Base-by-base conservation (phyloP, 352 stramenopile genomes). In the Phytopythium montanum region DNA sequence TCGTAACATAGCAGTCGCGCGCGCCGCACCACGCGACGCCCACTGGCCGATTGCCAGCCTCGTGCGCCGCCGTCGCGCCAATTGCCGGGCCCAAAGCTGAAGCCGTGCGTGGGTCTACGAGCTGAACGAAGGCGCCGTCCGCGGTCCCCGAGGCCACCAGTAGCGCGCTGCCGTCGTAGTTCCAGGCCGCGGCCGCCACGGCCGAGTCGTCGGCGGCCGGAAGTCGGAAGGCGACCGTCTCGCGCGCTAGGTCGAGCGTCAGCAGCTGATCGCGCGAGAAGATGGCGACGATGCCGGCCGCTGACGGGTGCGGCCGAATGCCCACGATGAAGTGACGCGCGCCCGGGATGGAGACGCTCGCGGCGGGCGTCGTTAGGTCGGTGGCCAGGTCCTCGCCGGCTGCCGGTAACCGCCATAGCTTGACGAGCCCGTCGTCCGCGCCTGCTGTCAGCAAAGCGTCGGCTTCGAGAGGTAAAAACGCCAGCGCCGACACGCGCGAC, bases 161-260 rank as follows among this genome's bases (percentile, higher is more conserved):
- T 36, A 88, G 68, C 6, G 65, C 25, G 46, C 79, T 85, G 2
- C 85, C 82, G 51, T 92, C 79, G 67, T 81, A 89, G 67, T 81
- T 92, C 85, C 85, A 94, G 21, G 66, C 57, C 23, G 82, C 53
- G 3, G 70, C 66, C 25, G 61, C 78, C 16, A 87, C 19, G 26
- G 61, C 60, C 38, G 38, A 46, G 25, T 29, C 45, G 34, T 60
- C 25, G 13, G 48, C 54, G 18, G 56, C 53, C 1, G 48, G 60
- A 16, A 72, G 25, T 29, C 7, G 48, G 29, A 28, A 74, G 25
- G 39, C 72, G 52, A 71, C 12, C 1, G 45, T 51, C 39, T 87
- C 72, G 28, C 42, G 39, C 18, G 59, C 46, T 10, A 92, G n/a
- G 49, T 94, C 72, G 18, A 84, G 77, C 1, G 92, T 52, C 2